Base-by-base conservation (phyloP, 805 yeast species). In the Candida vaughaniae region DNA sequence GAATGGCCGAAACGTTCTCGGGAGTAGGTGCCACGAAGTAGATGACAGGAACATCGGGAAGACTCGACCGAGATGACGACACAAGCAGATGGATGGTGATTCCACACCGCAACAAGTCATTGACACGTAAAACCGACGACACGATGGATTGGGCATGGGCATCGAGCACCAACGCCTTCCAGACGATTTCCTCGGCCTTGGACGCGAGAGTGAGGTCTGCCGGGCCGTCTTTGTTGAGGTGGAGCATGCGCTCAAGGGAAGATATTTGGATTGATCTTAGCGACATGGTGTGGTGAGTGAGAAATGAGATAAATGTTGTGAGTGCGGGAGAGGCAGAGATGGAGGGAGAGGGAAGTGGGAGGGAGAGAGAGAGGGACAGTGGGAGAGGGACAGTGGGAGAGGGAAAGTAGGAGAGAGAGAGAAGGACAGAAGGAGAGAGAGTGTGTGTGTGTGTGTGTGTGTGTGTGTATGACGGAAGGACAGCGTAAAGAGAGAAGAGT, bases 11-110 rank as follows among this genome's bases (percentile, higher is more conserved):
- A 28, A 93, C 70, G 55, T 93, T 93, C 32, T 78, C 91, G 18
- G 73, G 66, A 0, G 93, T 85, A 5, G 99, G 98, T 40, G 85
- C 84, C 22, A 93, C 83, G 51, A 93, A 91, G 62, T 93, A 93
- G 31, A 93, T 78, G 3, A 80, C 98, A 0, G 98, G 97, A 10
- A 91, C 98, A 52, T 93, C 99, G 1, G 95, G 90, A 35, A 93
- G 71, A 1, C 91, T 75, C n/a, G 90, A 78, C 43, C 99, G 71
- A 40, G 75, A 77, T 31, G 88, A 71, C 38, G 71, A 70, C 37
- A 91, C 78, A 33, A 85, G 62, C 41, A 91, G 73, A 56, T 93
- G 98, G 52, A 89, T 82, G 0, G 99, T 93, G 39, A 93, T 82
- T 7, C 99, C 99, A 55, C 87, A 85, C 48, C 83, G 79, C 49